These are phyloP conservation scores for Metarhizium rileyi DNA, from an alignment of 2,329 filamentous ascomycete species.

Conservation along the genomic window DNA sequence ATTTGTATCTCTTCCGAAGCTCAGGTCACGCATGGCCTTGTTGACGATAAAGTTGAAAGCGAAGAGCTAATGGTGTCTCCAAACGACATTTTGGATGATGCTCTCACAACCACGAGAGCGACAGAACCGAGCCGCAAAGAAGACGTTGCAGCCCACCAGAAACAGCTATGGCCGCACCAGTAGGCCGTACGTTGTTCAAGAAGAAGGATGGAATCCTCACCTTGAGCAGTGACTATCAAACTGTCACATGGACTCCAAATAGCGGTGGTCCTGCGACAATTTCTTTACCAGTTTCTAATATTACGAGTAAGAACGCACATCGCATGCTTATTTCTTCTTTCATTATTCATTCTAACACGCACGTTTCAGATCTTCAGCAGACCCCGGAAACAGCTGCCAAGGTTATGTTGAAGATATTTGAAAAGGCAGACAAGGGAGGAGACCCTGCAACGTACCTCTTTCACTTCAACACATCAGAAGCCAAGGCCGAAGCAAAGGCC, in stretches of 20 bases:
- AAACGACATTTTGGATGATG: neutral
- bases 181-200: constrained; percentile 71
- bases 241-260: constrained; percentile 72
- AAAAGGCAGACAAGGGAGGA: constrained; percentile 48
- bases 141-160: neutral
- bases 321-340: constrained; percentile 4
- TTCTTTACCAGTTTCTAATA: constrained; percentile 61
- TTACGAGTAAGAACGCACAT: constrained; percentile 56
- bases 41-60: neutral
- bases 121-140: neutral
- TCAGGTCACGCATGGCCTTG: neutral
- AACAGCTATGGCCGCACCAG: constrained; percentile 44
- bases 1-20: neutral
- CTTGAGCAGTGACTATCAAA: constrained; percentile 62
- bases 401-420: constrained; percentile 89
- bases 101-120: neutral
- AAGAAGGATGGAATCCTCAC: constrained; percentile 87
- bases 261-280: constrained; percentile 55
- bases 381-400: constrained; percentile 81
- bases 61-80: neutral
- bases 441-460: constrained; percentile 71
- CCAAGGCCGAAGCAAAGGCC: constrained; percentile 73
- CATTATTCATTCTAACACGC: neutral
- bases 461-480: constrained; percentile 73
- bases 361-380: constrained; percentile 71